Evolutionary conservation across 2,329 filamentous ascomycete genomes (phyloP), one percentile per base, ranked within the genome.

Genomic region (Arthrobotrys entomopaga): DNA sequence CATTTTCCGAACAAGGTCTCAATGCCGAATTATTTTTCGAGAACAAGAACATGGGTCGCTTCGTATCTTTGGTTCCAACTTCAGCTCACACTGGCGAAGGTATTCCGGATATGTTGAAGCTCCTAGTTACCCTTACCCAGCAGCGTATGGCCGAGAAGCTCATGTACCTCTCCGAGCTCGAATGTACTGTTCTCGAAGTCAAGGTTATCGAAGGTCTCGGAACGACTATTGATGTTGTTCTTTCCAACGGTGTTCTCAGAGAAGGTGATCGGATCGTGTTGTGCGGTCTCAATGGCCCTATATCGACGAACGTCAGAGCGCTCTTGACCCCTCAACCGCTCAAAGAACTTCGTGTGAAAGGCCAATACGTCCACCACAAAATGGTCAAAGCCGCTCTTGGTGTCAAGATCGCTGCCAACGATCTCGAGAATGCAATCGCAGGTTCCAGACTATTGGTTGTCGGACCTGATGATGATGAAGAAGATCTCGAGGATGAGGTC

Each of bases 191-290:
- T 57, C 89, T 99, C 48, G 95, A 99, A 84, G 95, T 99, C 82
- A 99, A 99, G 88, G 92, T 96, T 56, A 97, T 99, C 76, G 95
- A 99, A 82, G 96, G 95, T 83, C 93, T 99, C 77, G 95, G 95
- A 81, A 99, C 97, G 82, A 99, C 95, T 52, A 98, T 99, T 79
- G 95, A 99, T 81, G 94, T 99, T 77, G 90, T 99, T 78, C 84
- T 99, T 63, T 96, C 92, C 70, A 99, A 99, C 83, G 95, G 95
- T 88, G 90, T 97, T 72, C 86, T 99, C 54, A 88, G 89, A 76
- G 95, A 99, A 84, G 95, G 95, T 76, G 95, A 99, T 82, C 90
- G 93, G 42, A 92, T 99, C 79, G 92, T 98, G 3, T 84, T 99
- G 50, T 99, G 95, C 80, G 95, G 95, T 85, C 91, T 94, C n/a